Evolutionary conservation across 106 monocot genomes (phyloP).

Genomic region (Allium sativum): DNA sequence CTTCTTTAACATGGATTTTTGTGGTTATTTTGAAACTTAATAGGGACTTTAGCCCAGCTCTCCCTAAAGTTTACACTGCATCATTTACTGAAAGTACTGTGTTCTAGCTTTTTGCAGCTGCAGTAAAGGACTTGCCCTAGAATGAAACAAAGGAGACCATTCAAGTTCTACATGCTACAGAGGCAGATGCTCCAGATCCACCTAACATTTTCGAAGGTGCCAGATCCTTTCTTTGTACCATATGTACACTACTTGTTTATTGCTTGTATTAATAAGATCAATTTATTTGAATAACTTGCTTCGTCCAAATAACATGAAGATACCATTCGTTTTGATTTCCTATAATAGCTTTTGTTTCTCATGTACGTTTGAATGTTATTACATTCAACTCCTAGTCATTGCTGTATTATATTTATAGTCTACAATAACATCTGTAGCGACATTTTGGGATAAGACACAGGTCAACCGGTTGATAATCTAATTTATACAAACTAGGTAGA

Average conservation of each 20-base stretch:
- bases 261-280: neutral
- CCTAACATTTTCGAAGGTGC: neutral
- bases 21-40: neutral
- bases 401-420: neutral
- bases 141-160: constrained; percentile 1
- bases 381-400: neutral
- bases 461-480: neutral
- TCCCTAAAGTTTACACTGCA: neutral
- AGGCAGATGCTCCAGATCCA: neutral
- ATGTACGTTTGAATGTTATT: no score
- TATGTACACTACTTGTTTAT: constrained; percentile 3
- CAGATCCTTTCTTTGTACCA: constrained; percentile 6
- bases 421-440: neutral
- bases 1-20: neutral
- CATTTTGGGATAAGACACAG: neutral
- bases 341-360: no score
- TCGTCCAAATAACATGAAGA: neutral
- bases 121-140: constrained; percentile 14
- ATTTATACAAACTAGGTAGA: neutral
- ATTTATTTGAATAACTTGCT: neutral
- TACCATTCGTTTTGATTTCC: neutral
- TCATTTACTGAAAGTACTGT: no score
- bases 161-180: neutral
- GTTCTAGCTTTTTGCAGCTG: constrained; percentile 29
- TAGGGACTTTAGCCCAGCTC: neutral